A percentile compares a stretch with the other conserved stretches of the same genome.
Evolutionary conservation across 225 moss, liverwort and hornwort species (phyloP).

Genomic region (Marchantia paleacea): DNA sequence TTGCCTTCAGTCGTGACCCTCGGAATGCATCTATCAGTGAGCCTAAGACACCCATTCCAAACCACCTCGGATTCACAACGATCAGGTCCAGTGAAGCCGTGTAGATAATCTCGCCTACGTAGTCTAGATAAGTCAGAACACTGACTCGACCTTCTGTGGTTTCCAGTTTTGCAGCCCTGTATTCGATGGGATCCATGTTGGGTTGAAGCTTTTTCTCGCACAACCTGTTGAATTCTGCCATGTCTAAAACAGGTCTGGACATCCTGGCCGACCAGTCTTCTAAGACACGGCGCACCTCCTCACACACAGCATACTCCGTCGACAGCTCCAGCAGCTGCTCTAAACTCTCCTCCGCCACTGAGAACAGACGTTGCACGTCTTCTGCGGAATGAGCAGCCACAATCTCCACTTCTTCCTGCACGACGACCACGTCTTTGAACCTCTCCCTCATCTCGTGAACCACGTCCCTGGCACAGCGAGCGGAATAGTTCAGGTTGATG

Average conservation of each 20-base stretch:
- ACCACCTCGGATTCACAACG: slow-evolving; percentile 75
- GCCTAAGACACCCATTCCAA: slow-evolving; percentile 70
- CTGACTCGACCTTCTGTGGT: slow-evolving; percentile 54
- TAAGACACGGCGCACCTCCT: slow-evolving; percentile 6
- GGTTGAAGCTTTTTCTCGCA: neutral
- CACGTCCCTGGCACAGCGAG: slow-evolving; percentile 4
- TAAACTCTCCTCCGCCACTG: neutral
- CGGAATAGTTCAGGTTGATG: neutral
- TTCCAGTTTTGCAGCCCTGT: slow-evolving; percentile 42
- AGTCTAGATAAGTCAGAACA: slow-evolving; percentile 63
- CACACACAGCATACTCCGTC: slow-evolving; percentile 29
- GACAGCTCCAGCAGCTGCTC: slow-evolving; percentile 8
- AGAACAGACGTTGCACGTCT: slow-evolving; percentile 1
- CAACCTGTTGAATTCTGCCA: slow-evolving; percentile 5
- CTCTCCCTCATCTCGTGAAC: slow-evolving; percentile 8
- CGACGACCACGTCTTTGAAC: slow-evolving; percentile 18
- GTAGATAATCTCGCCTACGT: slow-evolving; percentile 62
- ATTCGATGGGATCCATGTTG: slow-evolving; percentile 23
- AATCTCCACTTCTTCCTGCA: slow-evolving; percentile 19
- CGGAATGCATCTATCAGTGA: slow-evolving; percentile 46
- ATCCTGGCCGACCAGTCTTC: neutral
- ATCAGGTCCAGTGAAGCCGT: slow-evolving; percentile 57
- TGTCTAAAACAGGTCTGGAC: slow-evolving; percentile 10
- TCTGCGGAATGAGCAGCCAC: slow-evolving; percentile 13
- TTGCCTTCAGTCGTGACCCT: neutral